Percentiles rank a stretch among this genome's conserved stretches.
Evolutionary conservation across 352 stramenopile genomes (phyloP).

Genomic region (Phytophthora idaei): DNA sequence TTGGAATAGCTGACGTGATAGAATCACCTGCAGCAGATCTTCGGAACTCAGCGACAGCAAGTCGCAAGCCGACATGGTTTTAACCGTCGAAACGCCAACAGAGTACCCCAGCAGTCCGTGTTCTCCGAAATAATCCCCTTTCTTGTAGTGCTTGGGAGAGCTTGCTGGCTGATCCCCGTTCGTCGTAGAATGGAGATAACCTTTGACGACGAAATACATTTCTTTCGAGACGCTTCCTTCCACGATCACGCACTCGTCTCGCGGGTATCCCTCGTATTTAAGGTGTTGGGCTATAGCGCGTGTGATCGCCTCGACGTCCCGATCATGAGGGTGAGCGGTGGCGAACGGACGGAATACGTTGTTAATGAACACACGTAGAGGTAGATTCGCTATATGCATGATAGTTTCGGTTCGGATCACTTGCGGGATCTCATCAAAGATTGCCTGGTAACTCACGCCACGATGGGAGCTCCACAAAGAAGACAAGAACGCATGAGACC

Average conservation of each 20-base stretch:
- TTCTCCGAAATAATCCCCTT: slow-evolving; percentile 69
- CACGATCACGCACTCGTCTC: slow-evolving; percentile 62
- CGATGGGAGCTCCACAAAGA: slow-evolving; percentile 65
- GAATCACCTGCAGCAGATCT: slow-evolving; percentile 54
- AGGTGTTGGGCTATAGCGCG: slow-evolving; percentile 52
- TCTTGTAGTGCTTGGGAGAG: slow-evolving; percentile 27
- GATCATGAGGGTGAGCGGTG: slow-evolving; percentile 31
- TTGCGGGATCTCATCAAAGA: slow-evolving; percentile 59
- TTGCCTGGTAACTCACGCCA: slow-evolving; percentile 59
- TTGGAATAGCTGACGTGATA: slow-evolving; percentile 32
- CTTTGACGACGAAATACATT: slow-evolving; percentile 80
- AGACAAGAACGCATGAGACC: slow-evolving; percentile 52
- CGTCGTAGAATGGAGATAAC: slow-evolving; percentile 40
- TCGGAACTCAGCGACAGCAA: slow-evolving; percentile 43
- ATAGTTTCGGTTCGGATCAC: slow-evolving; percentile 61
- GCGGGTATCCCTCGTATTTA: slow-evolving; percentile 68
- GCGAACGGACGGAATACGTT: slow-evolving; percentile 54
- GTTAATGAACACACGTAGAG: slow-evolving; percentile 44
- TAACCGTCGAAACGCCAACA: slow-evolving; percentile 43
- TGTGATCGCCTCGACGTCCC: slow-evolving; percentile 42
- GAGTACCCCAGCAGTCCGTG: slow-evolving; percentile 62
- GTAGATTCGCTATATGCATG: slow-evolving; percentile 45
- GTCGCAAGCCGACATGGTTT: slow-evolving; percentile 29
- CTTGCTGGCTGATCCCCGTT: slow-evolving; percentile 7
- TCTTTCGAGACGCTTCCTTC: slow-evolving; percentile 69